phyloP scores from a whole-genome alignment of 768 basidiomycete genomes.

The Leccinum olivaceopallidum region DNA sequence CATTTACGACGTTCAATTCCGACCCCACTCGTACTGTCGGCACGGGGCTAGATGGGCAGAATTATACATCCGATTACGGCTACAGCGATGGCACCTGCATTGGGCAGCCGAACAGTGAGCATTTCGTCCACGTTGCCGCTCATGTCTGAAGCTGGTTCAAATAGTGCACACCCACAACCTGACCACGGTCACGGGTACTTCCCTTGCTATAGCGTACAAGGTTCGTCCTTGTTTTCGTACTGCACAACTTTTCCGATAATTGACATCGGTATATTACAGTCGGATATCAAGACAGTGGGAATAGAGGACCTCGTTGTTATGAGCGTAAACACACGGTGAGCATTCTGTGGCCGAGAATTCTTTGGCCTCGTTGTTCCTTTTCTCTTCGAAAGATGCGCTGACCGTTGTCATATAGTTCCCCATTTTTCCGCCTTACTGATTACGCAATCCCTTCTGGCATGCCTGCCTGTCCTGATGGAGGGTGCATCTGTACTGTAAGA shows the following conservation, averaged over 20 bases:
- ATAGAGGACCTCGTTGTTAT: slow-evolving; percentile 4
- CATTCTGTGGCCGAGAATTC: background rate
- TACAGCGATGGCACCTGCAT: background rate
- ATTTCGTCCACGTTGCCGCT: background rate
- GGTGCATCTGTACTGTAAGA: slow-evolving; percentile 11
- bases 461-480: slow-evolving; percentile 1
- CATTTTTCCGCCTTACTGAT: background rate
- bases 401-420: slow-evolving; percentile 9
- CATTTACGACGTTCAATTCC: background rate
- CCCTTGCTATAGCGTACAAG: slow-evolving; percentile 12
- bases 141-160: background rate
- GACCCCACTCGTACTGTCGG: background rate
- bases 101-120: slow-evolving; percentile 15
- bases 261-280: background rate
- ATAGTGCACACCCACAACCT: slow-evolving; percentile 18
- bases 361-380: no score
- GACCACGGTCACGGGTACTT: slow-evolving; percentile 10
- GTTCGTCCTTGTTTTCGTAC: slow-evolving; percentile 5
- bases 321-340: background rate
- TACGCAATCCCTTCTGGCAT: slow-evolving; percentile 11
- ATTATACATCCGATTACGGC: slow-evolving; percentile 7
- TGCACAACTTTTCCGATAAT: background rate
- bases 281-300: background rate
- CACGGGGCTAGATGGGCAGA: slow-evolving; percentile 3
- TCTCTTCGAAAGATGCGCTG: background rate